These are phyloP conservation scores for Colletotrichum sp. DNA, from an alignment of 2,329 filamentous ascomycete species.

Conservation along the genomic window DNA sequence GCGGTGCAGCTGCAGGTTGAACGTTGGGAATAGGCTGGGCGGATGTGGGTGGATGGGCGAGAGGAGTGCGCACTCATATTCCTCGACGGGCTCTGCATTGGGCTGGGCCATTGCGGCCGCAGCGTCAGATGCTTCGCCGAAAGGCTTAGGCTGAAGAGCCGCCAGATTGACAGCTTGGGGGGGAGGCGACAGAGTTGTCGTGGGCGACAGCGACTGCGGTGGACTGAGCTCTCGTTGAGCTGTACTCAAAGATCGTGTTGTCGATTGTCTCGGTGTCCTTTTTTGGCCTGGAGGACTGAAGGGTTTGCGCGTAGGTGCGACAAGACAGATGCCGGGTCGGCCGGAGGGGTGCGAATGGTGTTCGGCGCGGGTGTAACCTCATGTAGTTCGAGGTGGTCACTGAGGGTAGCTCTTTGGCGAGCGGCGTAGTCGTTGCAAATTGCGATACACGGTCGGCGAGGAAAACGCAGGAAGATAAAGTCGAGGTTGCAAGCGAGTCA, in stretches of 20 bases:
- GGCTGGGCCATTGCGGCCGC: conserved; percentile 74
- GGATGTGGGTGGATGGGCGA: not conserved
- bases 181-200: conserved; percentile 15
- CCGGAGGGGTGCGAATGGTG: not conserved
- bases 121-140: conserved; percentile 69
- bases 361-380: not conserved
- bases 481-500: not conserved
- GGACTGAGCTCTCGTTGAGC: conserved; percentile 7
- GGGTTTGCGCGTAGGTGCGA: not conserved
- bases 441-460: not conserved
- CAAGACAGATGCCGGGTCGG: not conserved
- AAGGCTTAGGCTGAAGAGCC: conserved; percentile 63
- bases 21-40: not conserved
- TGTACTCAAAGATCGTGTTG: not conserved
- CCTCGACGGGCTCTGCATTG: conserved; percentile 65
- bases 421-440: not conserved
- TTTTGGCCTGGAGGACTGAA: not conserved
- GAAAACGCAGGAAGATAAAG: not conserved
- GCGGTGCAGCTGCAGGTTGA: not conserved
- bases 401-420: not conserved
- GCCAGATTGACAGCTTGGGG: conserved; percentile 58
- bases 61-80: conserved; percentile 62
- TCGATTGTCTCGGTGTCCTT: not conserved
- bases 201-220: not conserved
- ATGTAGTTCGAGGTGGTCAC: not conserved